Evolutionary conservation across 371 early-diverging fungal species (phyloP), one percentile per base, ranked within the genome.

Genomic region (Mortierella sp.): DNA sequence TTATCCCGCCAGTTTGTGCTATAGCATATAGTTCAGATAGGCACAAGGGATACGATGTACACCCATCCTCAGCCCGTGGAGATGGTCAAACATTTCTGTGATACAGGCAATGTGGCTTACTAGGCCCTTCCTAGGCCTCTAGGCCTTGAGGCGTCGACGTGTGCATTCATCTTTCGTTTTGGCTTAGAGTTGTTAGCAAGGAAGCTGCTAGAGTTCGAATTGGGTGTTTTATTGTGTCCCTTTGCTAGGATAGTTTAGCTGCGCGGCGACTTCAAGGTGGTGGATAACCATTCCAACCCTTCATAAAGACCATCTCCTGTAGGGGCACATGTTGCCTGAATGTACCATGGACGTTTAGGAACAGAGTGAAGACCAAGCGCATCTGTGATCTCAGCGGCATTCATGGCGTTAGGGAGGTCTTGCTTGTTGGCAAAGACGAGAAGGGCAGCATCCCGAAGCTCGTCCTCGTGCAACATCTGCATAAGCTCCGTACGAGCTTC

Each of bases 221-320:
- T n/a, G n/a, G n/a, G n/a, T n/a, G n/a, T n/a, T 39, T 51, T 9
- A 51, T 30, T 51, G 30, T 43, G 38, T 60, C 18, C 31, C n/a
- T 34, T 21, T 65, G 80, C 73, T 82, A 46, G 58, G 58, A 64
- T 78, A 79, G 45, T 70, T 61, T n/a, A n/a, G n/a, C n/a, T n/a
- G n/a, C n/a, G n/a, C n/a, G n/a, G n/a, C n/a, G n/a, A n/a, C 79
- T 86, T 87, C 67, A 89, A 67, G 68, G 81, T 86, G 79, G 61
- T 80, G 59, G 81, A 81, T 66, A 93, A 87, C 94, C 92, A 94
- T 70, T 91, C 92, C 71, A 91, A 85, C 65, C 97, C 98, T 79
- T 98, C 97, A 65, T 93, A 94, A 41, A 98, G 89, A 69, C 98
- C 98, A 73, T 96, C 97, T 47, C 97, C 97, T 52, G 89, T 86